These are phyloP conservation scores for Metschnikowia cubensis DNA, from an alignment of 805 yeast genomes.

Conservation along the genomic window DNA sequence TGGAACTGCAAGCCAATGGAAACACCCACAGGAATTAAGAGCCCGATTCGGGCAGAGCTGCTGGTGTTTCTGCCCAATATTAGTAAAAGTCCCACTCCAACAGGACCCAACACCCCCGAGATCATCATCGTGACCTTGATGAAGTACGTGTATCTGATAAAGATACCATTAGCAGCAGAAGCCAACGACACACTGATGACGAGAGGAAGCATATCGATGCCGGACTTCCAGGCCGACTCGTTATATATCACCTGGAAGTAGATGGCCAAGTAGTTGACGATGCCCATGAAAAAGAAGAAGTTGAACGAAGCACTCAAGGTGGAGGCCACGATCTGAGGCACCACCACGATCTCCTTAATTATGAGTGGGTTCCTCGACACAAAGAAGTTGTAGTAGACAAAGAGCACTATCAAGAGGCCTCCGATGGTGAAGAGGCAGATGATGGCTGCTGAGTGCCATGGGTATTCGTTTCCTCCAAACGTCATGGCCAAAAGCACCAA, in stretches of 20 bases:
- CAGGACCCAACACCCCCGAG: constrained; percentile 28
- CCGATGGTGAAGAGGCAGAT: constrained; percentile 48
- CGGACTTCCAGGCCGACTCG: constrained; percentile 34
- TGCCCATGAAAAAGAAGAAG: constrained; percentile 39
- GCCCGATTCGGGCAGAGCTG: constrained; percentile 26
- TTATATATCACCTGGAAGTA: constrained; percentile 38
- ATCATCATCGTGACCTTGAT: constrained; percentile 32
- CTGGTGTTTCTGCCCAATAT: constrained; percentile 23
- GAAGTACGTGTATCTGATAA: constrained; percentile 25
- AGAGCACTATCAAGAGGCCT: constrained; percentile 30
- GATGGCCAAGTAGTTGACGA: constrained; percentile 31
- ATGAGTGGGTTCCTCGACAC: constrained; percentile 45
- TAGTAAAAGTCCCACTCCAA: constrained; percentile 34
- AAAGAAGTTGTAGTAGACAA: constrained; percentile 40
- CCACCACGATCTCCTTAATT: constrained; percentile 36
- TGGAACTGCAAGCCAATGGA: constrained; percentile 37
- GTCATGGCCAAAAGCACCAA: constrained; percentile 47
- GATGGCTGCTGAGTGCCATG: constrained; percentile 56
- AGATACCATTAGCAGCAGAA: constrained; percentile 29
- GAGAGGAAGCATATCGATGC: constrained; percentile 34
- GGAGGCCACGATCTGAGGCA: constrained; percentile 35
- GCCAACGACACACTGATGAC: constrained; percentile 31
- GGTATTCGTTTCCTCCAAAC: constrained; percentile 48
- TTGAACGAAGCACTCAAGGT: constrained; percentile 33
- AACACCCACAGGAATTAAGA: constrained; percentile 32